Base-by-base conservation (phyloP, 768 basidiomycete genomes). In the Hortiboletus campestris region DNA sequence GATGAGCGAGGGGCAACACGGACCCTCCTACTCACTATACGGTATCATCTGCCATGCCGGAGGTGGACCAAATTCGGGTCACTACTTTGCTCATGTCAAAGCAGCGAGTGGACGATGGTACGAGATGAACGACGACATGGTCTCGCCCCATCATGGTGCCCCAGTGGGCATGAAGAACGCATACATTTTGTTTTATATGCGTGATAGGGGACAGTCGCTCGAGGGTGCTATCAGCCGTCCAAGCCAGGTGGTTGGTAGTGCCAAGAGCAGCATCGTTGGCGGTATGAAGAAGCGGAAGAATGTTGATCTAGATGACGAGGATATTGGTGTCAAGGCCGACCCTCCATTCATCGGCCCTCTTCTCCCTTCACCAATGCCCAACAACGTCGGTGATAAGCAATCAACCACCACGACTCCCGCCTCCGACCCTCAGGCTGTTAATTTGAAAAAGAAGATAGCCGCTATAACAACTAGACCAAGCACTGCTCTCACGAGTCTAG, bases 11-110 rank as follows among this genome's bases (percentile, higher is more conserved):
- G 86, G 81, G 1, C 80, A 86, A 69, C 83, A 80, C 62, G 87
- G 87, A 2, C 89, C 90, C 6, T 75, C 79, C 28, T 99, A 99
- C 72, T 84, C 86, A 2, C 74, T 99, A 3, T 97, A 94, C 68
- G 95, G 90, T 31, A 84, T 98, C 57, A 91, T 98, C 51, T 93
- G 86, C 61, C 97, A 99, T 69, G 91, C 90, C 12, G 97, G 97
- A 49, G 80, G 84, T 40, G 94, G 94, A 6, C 93, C 95, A 14
- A 91, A 97, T 66, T 95, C 91, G 2, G 97, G 97, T 5, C 97
- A 99, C 72, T 99, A 99, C 73, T 93, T 84, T 60, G 88, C 95
- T 17, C 86, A 84, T 63, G 84, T 97, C 64, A 91, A 86, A 68
- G 79, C 83, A 39, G 79, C 77, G 35, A 75, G 81, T 34, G 86